These are phyloP conservation scores for Achlya hypogyna DNA, from an alignment of 352 stramenopile genomes.

Conservation along the genomic window DNA sequence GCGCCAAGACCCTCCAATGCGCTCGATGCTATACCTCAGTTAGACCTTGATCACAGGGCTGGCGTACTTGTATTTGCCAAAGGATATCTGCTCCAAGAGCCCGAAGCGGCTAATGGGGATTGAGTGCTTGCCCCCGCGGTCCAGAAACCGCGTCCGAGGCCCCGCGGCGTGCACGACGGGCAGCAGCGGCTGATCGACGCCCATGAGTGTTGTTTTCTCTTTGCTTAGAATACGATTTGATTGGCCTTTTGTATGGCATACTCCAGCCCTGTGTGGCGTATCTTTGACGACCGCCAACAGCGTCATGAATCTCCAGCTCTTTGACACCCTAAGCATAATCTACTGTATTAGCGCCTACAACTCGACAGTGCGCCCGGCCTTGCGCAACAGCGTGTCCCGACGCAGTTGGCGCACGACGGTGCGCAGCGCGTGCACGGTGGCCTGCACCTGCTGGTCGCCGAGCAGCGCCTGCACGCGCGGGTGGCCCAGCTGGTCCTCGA, in stretches of 20 bases:
- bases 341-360: constrained; percentile 9
- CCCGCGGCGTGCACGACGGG: neutral
- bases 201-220: neutral
- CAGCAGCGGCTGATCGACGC: neutral
- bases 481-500: constrained; percentile 18
- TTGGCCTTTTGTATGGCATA: neutral
- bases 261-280: neutral
- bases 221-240: neutral
- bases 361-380: constrained; percentile 13
- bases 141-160: constrained; percentile 10
- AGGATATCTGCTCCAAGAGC: constrained; percentile 1
- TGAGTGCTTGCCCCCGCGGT: constrained; percentile 4
- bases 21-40: constrained; percentile 36
- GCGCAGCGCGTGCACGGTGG: constrained; percentile 8
- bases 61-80: constrained; percentile 14
- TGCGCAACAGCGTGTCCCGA: constrained; percentile 15
- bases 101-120: neutral
- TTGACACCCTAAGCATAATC: no score
- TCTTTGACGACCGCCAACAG: neutral
- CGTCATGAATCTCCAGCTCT: no score
- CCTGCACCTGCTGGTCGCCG: constrained; percentile 7
- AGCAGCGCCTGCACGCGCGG: constrained; percentile 7
- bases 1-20: constrained; percentile 65
- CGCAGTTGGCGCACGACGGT: constrained; percentile 16
- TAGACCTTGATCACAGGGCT: neutral